Percentiles rank a stretch among this genome's conserved stretches.
These are phyloP conservation scores for Macrolepiota albuminosa DNA, from an alignment of 768 basidiomycete species.

Conservation along the genomic window DNA sequence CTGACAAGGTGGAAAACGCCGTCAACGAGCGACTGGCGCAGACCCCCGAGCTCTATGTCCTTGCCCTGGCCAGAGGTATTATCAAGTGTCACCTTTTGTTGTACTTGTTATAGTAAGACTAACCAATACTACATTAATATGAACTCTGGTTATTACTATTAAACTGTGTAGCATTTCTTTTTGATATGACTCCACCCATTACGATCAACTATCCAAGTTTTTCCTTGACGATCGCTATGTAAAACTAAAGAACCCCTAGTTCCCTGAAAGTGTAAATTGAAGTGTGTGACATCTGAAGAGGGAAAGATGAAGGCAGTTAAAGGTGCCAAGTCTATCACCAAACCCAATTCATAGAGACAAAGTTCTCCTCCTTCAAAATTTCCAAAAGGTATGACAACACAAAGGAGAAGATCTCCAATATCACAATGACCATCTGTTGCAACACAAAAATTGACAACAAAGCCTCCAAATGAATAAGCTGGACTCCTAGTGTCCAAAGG, in stretches of 20 bases:
- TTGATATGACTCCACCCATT: background rate
- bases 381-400: background rate
- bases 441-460: background rate
- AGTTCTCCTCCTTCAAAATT: background rate
- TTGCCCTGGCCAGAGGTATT: slow-evolving; percentile 48
- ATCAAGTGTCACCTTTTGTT: no score
- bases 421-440: background rate
- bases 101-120: no score
- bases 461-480: background rate
- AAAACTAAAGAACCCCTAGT: background rate
- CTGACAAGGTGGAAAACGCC: slow-evolving; percentile 58
- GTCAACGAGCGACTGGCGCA: slow-evolving; percentile 77
- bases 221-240: background rate
- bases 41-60: slow-evolving; percentile 74
- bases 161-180: background rate
- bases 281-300: background rate
- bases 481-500: background rate
- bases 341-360: background rate
- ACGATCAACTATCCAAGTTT: background rate
- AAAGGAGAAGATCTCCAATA: background rate
- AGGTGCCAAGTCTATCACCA: background rate
- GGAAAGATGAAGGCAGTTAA: background rate
- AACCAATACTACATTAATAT: no score
- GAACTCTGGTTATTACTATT: no score
- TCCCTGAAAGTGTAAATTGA: background rate